These are phyloP conservation scores for Populus simonii DNA, from an alignment of 345 rosid genomes.

Conservation along the genomic window DNA sequence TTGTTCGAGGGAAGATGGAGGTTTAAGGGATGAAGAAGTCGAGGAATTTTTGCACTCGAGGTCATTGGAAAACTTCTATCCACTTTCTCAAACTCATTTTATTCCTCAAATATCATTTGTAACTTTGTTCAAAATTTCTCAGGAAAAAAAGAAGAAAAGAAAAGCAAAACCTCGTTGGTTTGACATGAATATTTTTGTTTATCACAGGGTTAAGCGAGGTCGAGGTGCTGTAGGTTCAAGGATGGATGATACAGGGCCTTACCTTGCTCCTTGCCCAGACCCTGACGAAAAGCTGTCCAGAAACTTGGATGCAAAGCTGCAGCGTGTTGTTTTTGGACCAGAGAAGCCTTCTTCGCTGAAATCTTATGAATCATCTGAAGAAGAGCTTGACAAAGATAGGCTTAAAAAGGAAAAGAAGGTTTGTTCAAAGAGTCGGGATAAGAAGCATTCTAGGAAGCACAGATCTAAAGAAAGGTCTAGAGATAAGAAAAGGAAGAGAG, in stretches of 20 bases:
- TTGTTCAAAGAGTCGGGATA: conserved; percentile 31
- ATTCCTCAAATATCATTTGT: background rate
- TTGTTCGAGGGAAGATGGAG: conserved; percentile 43
- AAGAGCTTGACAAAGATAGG: conserved; percentile 30
- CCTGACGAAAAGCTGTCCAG: conserved; percentile 27
- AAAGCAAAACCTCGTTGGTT: background rate
- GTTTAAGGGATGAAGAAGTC: conserved; percentile 67
- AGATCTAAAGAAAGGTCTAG: conserved; percentile 39
- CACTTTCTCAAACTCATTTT: background rate
- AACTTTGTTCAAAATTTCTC: background rate
- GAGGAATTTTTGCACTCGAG: conserved; percentile 79
- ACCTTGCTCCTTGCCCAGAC: conserved; percentile 40
- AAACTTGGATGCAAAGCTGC: conserved; percentile 20
- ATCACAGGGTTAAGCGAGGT: conserved; percentile 70
- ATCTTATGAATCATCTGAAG: conserved; percentile 34
- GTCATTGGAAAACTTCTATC: conserved; percentile 26
- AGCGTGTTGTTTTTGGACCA: conserved; percentile 44
- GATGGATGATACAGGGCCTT: conserved; percentile 95
- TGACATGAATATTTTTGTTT: conserved; percentile 8
- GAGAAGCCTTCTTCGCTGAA: conserved; percentile 41
- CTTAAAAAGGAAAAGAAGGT: conserved; percentile 37
- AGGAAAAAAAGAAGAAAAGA: background rate
- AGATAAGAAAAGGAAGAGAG: conserved; percentile 40
- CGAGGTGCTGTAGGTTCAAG: conserved; percentile 87
- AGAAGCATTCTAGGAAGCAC: conserved; percentile 48